Base-by-base conservation (phyloP, 2,329 filamentous ascomycete genomes). In the Huntiella abstrusa region DNA sequence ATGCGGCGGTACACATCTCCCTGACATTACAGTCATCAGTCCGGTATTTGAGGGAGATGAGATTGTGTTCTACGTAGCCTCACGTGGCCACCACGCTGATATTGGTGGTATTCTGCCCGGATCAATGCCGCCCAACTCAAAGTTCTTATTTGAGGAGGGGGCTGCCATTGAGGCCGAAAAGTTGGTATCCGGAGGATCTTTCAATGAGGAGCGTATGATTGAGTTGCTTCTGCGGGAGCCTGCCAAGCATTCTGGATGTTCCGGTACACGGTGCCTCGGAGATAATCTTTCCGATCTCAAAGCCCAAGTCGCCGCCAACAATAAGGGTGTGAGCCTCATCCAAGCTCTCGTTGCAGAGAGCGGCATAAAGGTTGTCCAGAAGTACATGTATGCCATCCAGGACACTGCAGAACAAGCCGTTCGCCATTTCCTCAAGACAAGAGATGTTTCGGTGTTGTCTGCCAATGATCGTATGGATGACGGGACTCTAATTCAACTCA, bases 401-500 rank as follows among this genome's bases (percentile, higher is more conserved):
- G 70, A 75, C 48, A 88, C 87, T 49, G 83, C 83, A 1, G 83
- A 88, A 57, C 63, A 73, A 2, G 81, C 77, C 43, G 83, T 91
- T 0, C 70, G 80, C 17, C 76, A 73, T 43, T 68, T 91, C 1
- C 68, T 91, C 41, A 84, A 81, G 54, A 77, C 56, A 72, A 74
- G 55, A 69, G 77, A 4, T 85, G 87, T 53, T 69, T 77, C 53
- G 81, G 81, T 6, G 38, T 66, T 91, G 1, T 72, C 73, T 2
- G 81, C 83, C 0, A 64, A 78, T 4, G 83, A 91, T 54, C 80
- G 77, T 59, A 88, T 91, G 83, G 83, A 91, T 55, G 83, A 91
- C 51, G 83, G 83, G 4, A 80, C 73, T 2, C 82, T 83, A 0
- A 88, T 91, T 54, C 66, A 70, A 36, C 68, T 91, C 3, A 80